Percentiles rank a stretch among this genome's conserved stretches.
Conservation (phyloP, 202 grass and related monocot genomes). For the Panicum virgatum region DNA sequence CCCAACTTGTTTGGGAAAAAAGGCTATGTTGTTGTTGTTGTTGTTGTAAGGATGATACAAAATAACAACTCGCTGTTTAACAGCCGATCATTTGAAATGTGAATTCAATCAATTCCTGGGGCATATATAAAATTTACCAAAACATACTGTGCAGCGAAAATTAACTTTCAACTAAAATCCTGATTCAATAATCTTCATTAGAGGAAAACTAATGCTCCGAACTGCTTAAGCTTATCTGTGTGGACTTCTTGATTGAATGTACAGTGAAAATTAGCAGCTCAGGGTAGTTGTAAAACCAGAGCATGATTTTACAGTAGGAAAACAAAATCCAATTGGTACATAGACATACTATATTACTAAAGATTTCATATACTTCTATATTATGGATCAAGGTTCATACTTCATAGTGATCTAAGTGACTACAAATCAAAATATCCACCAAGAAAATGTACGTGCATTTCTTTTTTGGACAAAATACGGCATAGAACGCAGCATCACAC, state of each 20-base stretch:
- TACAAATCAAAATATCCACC: neutral
- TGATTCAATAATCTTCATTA: conserved; percentile 5
- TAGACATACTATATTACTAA: neutral
- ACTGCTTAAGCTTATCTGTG: conserved; percentile 25
- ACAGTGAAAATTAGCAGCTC: neutral
- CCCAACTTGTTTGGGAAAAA: too few relatives aligned
- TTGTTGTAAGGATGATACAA: too few relatives aligned
- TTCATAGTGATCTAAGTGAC: neutral
- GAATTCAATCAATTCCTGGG: neutral
- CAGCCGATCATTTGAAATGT: conserved; percentile 7
- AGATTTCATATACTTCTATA: neutral
- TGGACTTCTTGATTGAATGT: neutral
- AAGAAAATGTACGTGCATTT: neutral
- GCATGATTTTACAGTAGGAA: conserved; percentile 10
- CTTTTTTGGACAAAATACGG: neutral
- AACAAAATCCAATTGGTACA: conserved; percentile 9
- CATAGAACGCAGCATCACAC: neutral
- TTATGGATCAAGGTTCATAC: conserved; percentile 20
- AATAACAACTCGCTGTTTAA: neutral
- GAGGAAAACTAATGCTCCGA: conserved; percentile 24
- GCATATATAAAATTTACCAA: conserved; percentile 6
- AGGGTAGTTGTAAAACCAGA: conserved; percentile 1
- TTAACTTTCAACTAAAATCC: conserved; percentile 31
- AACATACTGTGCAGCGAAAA: neutral
- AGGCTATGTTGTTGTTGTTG: too few relatives aligned